These are phyloP conservation scores for Solanum dulcamara DNA, from an alignment of 257 asterid genomes.

Conservation along the genomic window DNA sequence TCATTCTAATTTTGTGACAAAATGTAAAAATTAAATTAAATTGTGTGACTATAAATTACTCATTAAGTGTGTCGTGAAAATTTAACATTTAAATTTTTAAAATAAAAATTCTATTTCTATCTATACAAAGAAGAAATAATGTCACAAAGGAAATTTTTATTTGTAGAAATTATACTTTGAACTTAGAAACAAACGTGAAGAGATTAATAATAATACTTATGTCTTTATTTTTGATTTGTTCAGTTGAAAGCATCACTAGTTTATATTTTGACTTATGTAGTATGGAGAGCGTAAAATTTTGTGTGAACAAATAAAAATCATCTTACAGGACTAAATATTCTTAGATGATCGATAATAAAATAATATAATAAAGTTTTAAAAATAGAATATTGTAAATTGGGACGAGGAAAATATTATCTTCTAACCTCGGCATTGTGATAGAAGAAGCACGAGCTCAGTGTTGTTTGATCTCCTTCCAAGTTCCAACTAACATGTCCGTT, in stretches of 20 bases:
- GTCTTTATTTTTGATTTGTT: no score
- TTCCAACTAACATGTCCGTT: not conserved
- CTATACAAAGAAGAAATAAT: not conserved
- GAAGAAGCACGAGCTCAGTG: not conserved
- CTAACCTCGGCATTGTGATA: not conserved
- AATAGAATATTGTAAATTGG: not conserved
- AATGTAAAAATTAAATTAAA: not conserved
- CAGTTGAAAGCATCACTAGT: not conserved
- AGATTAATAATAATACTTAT: not conserved
- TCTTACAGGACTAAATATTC: not conserved
- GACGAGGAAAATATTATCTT: not conserved
- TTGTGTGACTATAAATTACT: not conserved
- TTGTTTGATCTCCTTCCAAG: not conserved
- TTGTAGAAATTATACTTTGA: not conserved
- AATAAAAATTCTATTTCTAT: not conserved
- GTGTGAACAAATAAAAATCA: not conserved
- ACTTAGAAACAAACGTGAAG: not conserved
- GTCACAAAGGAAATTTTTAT: not conserved
- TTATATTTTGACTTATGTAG: not conserved
- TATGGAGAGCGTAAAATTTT: not conserved
- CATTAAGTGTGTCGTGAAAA: not conserved
- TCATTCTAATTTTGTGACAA: not conserved
- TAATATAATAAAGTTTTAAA: not conserved
- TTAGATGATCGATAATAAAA: not conserved
- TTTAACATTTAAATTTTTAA: not conserved